Base-by-base conservation (phyloP, 495 filamentous ascomycete genomes). In the Penicillium dipodomyicola region DNA sequence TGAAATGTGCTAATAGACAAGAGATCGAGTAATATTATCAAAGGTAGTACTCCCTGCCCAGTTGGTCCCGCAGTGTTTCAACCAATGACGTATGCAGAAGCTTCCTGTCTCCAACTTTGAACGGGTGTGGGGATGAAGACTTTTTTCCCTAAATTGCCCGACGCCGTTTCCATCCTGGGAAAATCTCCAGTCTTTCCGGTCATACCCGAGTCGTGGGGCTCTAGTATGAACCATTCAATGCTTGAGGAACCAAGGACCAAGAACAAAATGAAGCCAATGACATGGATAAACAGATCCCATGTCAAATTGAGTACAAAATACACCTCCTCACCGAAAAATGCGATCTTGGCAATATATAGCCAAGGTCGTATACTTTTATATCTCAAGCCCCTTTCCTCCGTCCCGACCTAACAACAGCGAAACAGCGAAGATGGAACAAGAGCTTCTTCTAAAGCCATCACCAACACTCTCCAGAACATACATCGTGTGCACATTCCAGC, bases 91-190 rank as follows among this genome's bases (percentile, higher is more conserved):
- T 54, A 54, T 25, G 12, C 27, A 9, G 6, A 19, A 42, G 15
- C 15, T 30, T 17, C 35, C 23, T 32, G 4, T 33, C 50, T 37
- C 32, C 43, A 37, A 19, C 19, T 45, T 20, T 20, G 25, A 32
- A 42, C 32, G 42, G 41, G 30, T 47, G 52, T 54, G 52, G 52
- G 43, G 52, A 30, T 47, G 52, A 54, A 22, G 52, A 59, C 48
- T 44, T 64, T 29, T 29, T 11, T 37, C 59, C 65, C 65, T 67
- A 67, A 65, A 67, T 51, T 59, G 59, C 65, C 65, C 65, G 65
- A 67, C 49, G 45, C 41, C 33, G 42, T 54, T 30, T 50, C 55
- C 52, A 35, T 51, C 39, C 19, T 43, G 37, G 3, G 45, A 55
- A 41, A 30, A 44, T 25, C 43, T 30, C 20, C 25, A 42, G 39